Conservation (phyloP, 1,139 yeast genomes). For the Blastobotrys elegans region DNA sequence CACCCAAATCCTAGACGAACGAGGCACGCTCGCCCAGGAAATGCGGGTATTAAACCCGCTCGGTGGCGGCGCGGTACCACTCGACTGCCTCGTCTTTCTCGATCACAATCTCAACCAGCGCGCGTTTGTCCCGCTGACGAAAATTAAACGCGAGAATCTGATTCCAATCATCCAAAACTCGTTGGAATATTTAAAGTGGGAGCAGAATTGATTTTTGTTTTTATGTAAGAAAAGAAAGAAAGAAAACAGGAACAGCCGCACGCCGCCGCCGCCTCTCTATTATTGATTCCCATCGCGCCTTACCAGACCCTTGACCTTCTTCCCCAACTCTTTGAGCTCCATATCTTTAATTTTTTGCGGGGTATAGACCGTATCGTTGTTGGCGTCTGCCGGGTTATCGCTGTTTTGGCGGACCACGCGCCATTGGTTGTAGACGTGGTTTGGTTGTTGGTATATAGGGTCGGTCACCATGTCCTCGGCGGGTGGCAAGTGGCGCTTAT, state of each 20-base stretch:
- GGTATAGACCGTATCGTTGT: background rate
- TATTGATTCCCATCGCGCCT: background rate
- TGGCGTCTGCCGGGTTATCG: background rate
- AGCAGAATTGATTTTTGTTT: constrained; percentile 10
- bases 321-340: background rate
- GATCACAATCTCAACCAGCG: constrained; percentile 15
- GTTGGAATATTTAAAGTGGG: constrained; percentile 13
- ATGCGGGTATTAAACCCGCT: constrained; percentile 24
- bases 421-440: constrained; percentile 1
- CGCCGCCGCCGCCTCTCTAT: background rate
- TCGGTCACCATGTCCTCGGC: background rate
- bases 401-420: background rate
- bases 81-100: constrained; percentile 19
- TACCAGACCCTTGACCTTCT: background rate
- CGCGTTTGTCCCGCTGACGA: constrained; percentile 14
- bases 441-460: background rate
- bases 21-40: constrained; percentile 19
- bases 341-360: too few species aligned
- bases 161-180: constrained; percentile 11
- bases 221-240: background rate
- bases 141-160: background rate
- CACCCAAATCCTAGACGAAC: constrained; percentile 6
- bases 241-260: background rate
- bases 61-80: constrained; percentile 24
- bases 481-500: too few species aligned